A percentile compares a stretch with the other conserved stretches of the same genome.
Evolutionary conservation across 768 basidiomycete genomes (phyloP).

Genomic region (Mycena chlorophos): DNA sequence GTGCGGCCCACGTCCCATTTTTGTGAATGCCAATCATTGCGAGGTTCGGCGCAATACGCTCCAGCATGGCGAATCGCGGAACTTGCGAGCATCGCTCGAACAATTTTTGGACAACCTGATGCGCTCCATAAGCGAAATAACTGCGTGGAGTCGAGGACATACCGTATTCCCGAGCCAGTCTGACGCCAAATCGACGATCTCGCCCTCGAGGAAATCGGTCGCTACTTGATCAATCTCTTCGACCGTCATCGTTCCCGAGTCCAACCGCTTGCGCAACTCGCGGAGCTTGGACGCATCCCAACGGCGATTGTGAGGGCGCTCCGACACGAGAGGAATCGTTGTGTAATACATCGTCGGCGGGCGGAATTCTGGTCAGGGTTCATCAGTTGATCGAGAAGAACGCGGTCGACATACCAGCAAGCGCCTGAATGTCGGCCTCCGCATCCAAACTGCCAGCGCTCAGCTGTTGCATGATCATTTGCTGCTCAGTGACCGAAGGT

Average conservation of each 20-base stretch:
- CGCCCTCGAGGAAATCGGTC: slow-evolving; percentile 87
- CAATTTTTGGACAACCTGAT: slow-evolving; percentile 87
- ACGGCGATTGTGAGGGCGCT: slow-evolving; percentile 79
- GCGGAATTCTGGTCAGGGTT: slow-evolving; percentile 71
- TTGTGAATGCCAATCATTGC: slow-evolving; percentile 99
- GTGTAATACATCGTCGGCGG: slow-evolving; percentile 96
- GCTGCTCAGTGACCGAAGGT: slow-evolving; percentile 85
- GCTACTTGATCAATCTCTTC: slow-evolving; percentile 92
- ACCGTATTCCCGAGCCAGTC: slow-evolving; percentile 99
- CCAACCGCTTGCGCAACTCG: slow-evolving; percentile 91
- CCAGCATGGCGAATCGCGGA: slow-evolving; percentile 87
- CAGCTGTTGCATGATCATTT: slow-evolving; percentile 95
- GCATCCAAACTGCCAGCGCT: slow-evolving; percentile 74
- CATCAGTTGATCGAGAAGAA: slow-evolving; percentile 2
- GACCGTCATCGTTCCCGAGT: slow-evolving; percentile 79
- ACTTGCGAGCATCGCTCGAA: slow-evolving; percentile 84
- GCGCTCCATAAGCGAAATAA: not conserved
- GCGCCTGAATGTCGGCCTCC: slow-evolving; percentile 80
- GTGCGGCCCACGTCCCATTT: slow-evolving; percentile 99
- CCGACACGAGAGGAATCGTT: slow-evolving; percentile 87
- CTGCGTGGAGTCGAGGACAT: slow-evolving; percentile 24
- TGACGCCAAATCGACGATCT: slow-evolving; percentile 91
- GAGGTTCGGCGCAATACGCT: slow-evolving; percentile 88
- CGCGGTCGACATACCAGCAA: slow-evolving; percentile 67
- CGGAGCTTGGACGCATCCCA: slow-evolving; percentile 94